These are phyloP conservation scores for Stenogyne calaminthoides DNA, from an alignment of 305 asterid genomes.

Conservation along the genomic window DNA sequence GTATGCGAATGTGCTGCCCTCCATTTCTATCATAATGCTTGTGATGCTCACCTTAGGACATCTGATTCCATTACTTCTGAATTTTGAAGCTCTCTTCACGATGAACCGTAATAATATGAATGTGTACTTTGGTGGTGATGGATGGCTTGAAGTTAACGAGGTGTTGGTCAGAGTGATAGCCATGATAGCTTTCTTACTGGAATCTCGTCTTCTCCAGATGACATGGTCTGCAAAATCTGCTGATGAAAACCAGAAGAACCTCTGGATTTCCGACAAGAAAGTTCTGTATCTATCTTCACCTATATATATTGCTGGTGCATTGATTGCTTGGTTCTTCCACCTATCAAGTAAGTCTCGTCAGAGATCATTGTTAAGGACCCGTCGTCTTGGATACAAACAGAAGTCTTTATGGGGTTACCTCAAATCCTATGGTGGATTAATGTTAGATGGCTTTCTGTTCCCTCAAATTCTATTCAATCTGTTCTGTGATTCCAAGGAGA, in stretches of 20 bases:
- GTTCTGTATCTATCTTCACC: slow-evolving; percentile 72
- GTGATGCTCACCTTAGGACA: slow-evolving; percentile 71
- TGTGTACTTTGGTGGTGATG: slow-evolving; percentile 60
- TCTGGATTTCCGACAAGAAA: slow-evolving; percentile 72
- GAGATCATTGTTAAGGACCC: slow-evolving; percentile 31
- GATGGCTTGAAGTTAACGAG: slow-evolving; percentile 89
- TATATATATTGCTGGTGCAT: slow-evolving; percentile 64
- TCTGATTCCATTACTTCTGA: slow-evolving; percentile 75
- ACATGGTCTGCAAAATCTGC: slow-evolving; percentile 74
- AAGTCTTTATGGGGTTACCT: slow-evolving; percentile 67
- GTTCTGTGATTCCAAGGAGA: slow-evolving; percentile 54
- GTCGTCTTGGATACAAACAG: slow-evolving; percentile 19
- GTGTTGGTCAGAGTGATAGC: slow-evolving; percentile 81
- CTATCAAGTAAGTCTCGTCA: slow-evolving; percentile 43
- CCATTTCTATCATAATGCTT: slow-evolving; percentile 68
- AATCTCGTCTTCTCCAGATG: slow-evolving; percentile 78
- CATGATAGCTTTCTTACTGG: slow-evolving; percentile 89
- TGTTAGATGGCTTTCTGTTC: slow-evolving; percentile 76
- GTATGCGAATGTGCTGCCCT: slow-evolving; percentile 60
- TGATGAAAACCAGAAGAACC: slow-evolving; percentile 41
- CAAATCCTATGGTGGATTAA: slow-evolving; percentile 73
- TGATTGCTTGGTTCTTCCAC: slow-evolving; percentile 68
- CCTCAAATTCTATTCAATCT: slow-evolving; percentile 83
- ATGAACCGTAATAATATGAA: slow-evolving; percentile 50
- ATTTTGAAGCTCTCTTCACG: slow-evolving; percentile 83